Conservation (phyloP, 441 rosid species). For the Adansonia rubrostipa region DNA sequence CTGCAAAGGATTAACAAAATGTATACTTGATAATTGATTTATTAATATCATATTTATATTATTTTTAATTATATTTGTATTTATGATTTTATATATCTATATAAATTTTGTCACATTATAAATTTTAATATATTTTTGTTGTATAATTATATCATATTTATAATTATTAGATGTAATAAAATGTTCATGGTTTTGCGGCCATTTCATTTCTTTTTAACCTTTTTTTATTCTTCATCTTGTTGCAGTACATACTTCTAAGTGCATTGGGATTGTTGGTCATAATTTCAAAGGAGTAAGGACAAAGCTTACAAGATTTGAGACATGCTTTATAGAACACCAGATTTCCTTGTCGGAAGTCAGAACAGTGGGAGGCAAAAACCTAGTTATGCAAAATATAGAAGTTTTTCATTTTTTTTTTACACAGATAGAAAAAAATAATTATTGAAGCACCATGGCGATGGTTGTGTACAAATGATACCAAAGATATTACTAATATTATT, state of each 20-base stretch:
- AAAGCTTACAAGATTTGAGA: not conserved
- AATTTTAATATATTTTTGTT: no score
- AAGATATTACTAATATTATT: not conserved
- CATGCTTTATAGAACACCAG: not conserved
- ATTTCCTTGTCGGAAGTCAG: not conserved
- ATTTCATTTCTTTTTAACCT: not conserved
- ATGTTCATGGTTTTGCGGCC: not conserved
- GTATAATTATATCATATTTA: no score
- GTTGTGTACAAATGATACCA: not conserved
- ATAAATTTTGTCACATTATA: no score
- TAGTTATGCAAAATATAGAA: not conserved
- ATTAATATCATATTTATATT: no score
- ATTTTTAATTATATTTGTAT: no score
- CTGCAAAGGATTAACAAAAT: not conserved
- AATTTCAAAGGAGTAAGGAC: constrained; percentile 48
- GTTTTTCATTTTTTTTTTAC: not conserved
- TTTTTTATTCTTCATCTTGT: not conserved
- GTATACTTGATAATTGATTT: not conserved
- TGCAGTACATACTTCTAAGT: constrained; percentile 53
- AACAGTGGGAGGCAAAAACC: not conserved
- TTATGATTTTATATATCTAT: no score
- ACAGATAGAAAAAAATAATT: not conserved
- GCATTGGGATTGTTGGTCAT: constrained; percentile 53
- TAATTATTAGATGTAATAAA: not conserved
- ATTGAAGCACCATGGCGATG: not conserved